Evolutionary conservation across 768 basidiomycete genomes (phyloP), one percentile per base, ranked within the genome.

Genomic region (Tulasnella sp.): DNA sequence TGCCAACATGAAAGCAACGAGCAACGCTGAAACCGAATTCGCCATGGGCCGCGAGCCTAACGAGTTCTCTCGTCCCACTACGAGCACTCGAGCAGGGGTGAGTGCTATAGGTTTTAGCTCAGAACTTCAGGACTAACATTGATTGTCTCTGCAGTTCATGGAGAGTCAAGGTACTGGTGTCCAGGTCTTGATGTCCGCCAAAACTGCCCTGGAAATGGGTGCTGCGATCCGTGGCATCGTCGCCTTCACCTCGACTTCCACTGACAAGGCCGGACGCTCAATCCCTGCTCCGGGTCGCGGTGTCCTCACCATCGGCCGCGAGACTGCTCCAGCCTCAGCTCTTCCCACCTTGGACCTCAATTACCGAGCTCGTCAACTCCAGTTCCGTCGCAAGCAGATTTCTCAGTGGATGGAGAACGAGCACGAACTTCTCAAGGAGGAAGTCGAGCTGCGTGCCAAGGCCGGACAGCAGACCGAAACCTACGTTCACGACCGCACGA

Each of bases 1-100:
- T 81, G 97, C 95, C 66, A 98, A 98, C 84, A 99, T 99, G 97
- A 97, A 98, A 81, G 97, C 97, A 0, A 99, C 97, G 5, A 94
- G 91, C 81, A 98, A 96, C 78, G 90, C 95, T 1, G 93, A 95
- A 80, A 93, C 93, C 36, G 97, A 99, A 80, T 92, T 98, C 78
- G 96, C 95, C 3, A 97, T 97, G 91, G 97, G 97, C 74, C 95
- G 97, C 76, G 97, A 99, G 81, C 95, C 97, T 6, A 94, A 92
- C 42, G 97, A 99, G 81, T 95, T 98, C 91, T 99, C 97, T 62
- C 90, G 97, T 72, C 97, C 97, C 17, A 91, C 96, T 11, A 98
- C 96, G 1, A 92, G 90, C 11, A 98, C 96, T 75, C 93, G 97
- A 79, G 86, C 95, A 78, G 97, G 97, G 76, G 92, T 93, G 80